These are phyloP conservation scores for Eudorina sp. DNA, from an alignment of 139 green algal species.

Conservation along the genomic window DNA sequence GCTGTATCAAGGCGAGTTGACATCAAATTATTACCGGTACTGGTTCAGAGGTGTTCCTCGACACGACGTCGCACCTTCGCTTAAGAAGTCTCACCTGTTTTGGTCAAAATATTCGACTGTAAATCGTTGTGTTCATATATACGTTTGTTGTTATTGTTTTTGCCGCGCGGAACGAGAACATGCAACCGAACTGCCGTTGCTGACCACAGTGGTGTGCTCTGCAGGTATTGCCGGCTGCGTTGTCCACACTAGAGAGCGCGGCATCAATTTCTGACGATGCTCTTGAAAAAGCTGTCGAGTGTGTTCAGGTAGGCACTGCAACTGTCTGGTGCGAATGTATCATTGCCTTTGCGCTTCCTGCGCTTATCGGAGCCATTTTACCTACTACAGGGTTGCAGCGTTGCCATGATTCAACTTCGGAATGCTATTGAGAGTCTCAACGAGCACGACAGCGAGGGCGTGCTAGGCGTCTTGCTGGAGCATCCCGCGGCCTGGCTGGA, in stretches of 20 bases:
- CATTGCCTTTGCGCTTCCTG: no score
- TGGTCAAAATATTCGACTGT: no score
- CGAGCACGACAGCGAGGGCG: slow-evolving; percentile 4
- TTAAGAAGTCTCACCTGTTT: no score
- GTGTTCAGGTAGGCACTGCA: slow-evolving; percentile 5
- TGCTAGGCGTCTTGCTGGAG: slow-evolving; percentile 28
- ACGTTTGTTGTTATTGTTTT: not conserved
- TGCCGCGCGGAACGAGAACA: no score
- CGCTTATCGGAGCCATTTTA: no score
- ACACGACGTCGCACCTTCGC: no score
- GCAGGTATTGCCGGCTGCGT: not conserved
- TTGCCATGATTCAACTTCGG: not conserved
- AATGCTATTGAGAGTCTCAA: not conserved
- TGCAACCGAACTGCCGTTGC: no score
- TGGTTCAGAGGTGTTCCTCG: no score
- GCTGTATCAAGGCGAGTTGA: slow-evolving; percentile 14
- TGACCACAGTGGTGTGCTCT: no score
- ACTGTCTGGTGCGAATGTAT: no score
- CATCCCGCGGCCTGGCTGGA: slow-evolving; percentile 27
- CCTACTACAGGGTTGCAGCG: not conserved
- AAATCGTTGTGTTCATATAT: no score
- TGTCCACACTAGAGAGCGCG: not conserved
- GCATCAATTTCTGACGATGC: not conserved
- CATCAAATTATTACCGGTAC: no score
- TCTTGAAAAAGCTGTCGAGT: not conserved